A percentile compares a stretch with the other conserved stretches of the same genome.
Conservation (phyloP, 768 basidiomycete genomes). For the Psilocybe sp. region DNA sequence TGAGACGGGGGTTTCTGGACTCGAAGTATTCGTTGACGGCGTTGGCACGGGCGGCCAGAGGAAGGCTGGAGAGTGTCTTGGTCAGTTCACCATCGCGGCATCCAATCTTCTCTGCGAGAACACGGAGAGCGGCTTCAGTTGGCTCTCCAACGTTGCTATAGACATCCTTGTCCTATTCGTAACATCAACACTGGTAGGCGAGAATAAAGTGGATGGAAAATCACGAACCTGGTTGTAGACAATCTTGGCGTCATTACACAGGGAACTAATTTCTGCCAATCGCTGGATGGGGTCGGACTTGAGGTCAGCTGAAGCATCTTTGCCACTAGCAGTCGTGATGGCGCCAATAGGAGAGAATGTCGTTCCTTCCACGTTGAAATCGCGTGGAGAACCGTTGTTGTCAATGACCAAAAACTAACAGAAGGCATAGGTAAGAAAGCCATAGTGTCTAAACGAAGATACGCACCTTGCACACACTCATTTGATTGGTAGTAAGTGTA, state of each 20-base stretch:
- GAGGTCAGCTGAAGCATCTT: slow-evolving; percentile 54
- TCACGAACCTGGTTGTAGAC: slow-evolving; percentile 70
- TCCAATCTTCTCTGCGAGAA: slow-evolving; percentile 92
- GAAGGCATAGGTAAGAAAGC: neutral
- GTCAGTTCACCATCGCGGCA: slow-evolving; percentile 58
- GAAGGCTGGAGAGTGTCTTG: slow-evolving; percentile 54
- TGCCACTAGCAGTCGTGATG: slow-evolving; percentile 65
- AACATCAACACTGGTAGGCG: slow-evolving; percentile 2
- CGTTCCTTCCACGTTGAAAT: slow-evolving; percentile 86
- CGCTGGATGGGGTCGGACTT: slow-evolving; percentile 72
- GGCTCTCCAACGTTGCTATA: slow-evolving; percentile 93
- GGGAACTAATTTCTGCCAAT: slow-evolving; percentile 85
- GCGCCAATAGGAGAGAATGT: slow-evolving; percentile 87
- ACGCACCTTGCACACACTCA: slow-evolving; percentile 86
- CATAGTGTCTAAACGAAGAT: slow-evolving; percentile 5
- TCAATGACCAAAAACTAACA: slow-evolving; percentile 76
- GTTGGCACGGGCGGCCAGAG: slow-evolving; percentile 64
- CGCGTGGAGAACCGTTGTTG: slow-evolving; percentile 44
- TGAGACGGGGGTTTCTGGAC: slow-evolving; percentile 66
- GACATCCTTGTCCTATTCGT: slow-evolving; percentile 63
- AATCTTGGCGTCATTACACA: slow-evolving; percentile 94
- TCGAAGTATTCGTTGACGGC: slow-evolving; percentile 87
- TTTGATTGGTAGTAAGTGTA: slow-evolving; percentile 94
- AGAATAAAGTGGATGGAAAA: neutral
- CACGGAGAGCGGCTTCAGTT: slow-evolving; percentile 95